phyloP scores from a whole-genome alignment of 345 rosid genomes.

The Mallotus nudiflorus region DNA sequence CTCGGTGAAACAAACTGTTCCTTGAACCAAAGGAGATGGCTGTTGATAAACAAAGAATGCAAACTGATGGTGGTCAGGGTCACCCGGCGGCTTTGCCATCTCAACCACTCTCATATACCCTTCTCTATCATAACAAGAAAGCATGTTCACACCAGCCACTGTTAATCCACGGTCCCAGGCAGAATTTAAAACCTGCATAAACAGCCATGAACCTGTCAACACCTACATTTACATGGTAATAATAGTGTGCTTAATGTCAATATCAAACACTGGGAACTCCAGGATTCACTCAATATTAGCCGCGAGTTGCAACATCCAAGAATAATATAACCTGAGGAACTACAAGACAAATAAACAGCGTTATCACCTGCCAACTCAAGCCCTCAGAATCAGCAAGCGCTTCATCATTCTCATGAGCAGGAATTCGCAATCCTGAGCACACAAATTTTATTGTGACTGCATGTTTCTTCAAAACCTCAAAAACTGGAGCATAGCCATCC shows the following conservation, averaged over 20 bases:
- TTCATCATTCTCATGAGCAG: slow-evolving; percentile 53
- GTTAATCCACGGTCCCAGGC: slow-evolving; percentile 82
- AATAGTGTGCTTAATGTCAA: neutral
- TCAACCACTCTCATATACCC: slow-evolving; percentile 71
- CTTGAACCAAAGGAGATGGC: slow-evolving; percentile 71
- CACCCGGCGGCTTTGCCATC: slow-evolving; percentile 81
- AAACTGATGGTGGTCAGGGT: slow-evolving; percentile 72
- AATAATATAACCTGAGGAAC: neutral
- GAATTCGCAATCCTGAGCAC: slow-evolving; percentile 59
- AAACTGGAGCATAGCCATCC: slow-evolving; percentile 78
- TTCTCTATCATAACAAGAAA: slow-evolving; percentile 73
- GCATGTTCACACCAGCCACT: slow-evolving; percentile 68
- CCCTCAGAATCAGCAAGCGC: slow-evolving; percentile 81
- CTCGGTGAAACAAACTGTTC: slow-evolving; percentile 72
- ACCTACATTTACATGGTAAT: neutral
- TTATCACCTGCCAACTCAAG: slow-evolving; percentile 86
- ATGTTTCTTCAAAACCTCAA: slow-evolving; percentile 71
- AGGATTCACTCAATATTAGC: neutral
- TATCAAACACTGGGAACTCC: neutral
- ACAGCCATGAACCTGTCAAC: slow-evolving; percentile 18
- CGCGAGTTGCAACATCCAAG: neutral
- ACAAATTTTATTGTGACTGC: slow-evolving; percentile 63
- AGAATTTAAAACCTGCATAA: slow-evolving; percentile 65
- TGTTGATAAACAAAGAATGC: slow-evolving; percentile 77
- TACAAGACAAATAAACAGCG: slow-evolving; percentile 1